These are phyloP conservation scores for Sindora glabra DNA, from an alignment of 306 rosid genomes.

Conservation along the genomic window DNA sequence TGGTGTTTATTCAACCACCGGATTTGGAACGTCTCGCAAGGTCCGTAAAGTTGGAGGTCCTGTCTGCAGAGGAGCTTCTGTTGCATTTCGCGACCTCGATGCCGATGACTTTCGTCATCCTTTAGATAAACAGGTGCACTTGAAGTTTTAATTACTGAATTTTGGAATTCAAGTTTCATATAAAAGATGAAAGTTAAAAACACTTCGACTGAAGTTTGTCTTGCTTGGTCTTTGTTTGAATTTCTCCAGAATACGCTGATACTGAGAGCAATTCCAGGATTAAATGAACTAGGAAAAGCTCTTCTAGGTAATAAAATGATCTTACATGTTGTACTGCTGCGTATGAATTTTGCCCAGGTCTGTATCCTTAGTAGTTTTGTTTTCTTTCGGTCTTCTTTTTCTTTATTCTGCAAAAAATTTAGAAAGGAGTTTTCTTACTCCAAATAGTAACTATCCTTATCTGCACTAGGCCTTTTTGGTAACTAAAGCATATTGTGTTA, in stretches of 20 bases:
- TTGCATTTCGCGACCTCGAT: constrained; percentile 66
- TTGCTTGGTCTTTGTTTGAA: neutral
- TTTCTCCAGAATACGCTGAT: constrained; percentile 72
- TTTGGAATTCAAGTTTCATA: too few species aligned
- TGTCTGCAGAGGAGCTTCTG: constrained; percentile 49
- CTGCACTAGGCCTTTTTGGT: too few species aligned
- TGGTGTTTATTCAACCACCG: neutral
- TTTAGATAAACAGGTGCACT: constrained; percentile 73
- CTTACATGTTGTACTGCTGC: neutral
- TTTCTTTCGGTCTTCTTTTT: neutral
- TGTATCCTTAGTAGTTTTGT: too few species aligned
- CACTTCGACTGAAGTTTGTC: too few species aligned
- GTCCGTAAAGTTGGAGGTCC: constrained; percentile 8
- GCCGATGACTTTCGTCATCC: constrained; percentile 98
- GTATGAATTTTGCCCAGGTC: neutral
- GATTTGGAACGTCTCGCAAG: constrained; percentile 20
- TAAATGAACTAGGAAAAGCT: constrained; percentile 67
- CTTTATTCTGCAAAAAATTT: neutral
- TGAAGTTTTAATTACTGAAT: neutral
- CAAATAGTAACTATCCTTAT: too few species aligned
- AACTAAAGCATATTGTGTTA: too few species aligned
- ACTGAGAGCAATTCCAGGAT: constrained; percentile 89
- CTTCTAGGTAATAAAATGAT: constrained; percentile 49
- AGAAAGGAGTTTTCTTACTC: too few species aligned
- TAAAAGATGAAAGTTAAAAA: too few species aligned